Evolutionary conservation across 176 grass and related monocot species (phyloP), one percentile per base, ranked within the genome.

Genomic region (Phyllostachys edulis): DNA sequence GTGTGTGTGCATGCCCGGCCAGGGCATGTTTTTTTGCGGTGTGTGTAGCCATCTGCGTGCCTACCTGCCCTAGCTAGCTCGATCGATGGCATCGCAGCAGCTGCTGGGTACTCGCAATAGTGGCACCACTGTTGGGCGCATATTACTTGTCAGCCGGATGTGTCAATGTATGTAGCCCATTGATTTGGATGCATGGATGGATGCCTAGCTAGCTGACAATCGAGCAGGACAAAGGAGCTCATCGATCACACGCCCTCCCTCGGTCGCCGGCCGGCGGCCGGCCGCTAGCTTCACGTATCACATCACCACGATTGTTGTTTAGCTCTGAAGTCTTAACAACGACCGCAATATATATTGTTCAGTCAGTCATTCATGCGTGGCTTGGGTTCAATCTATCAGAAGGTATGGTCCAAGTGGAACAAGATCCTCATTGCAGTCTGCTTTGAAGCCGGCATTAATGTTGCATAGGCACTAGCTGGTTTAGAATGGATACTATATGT

Each of bases 21-120:
- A 85, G 83, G 79, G 79, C 67, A 87, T 84, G 88, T 87, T 90
- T 90, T 90, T 90, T 69, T 11, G 76, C 84, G 73, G 79, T 72
- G 27, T 86, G 88, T 20, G 83, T 82, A 66, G 27, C 56, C 84
- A 78, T 82, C 83, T 77, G 32, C 17, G 77, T 64, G 23, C 61
- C 56, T 65, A 50, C 44, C 29, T 75, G 76, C 76, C 87, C 87
- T 80, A 74, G 75, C 49, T 68, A 9, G 56, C 52, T 73, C 80
- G 46, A 68, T 82, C 68, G 26, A 82, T 73, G 26, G 41, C 12
- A 60, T 72, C 40, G 40, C 69, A 73, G 55, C 54, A 82, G 23
- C 77, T 26, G 57, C 18, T 70, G n/a, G 20, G 26, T 68, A 73
- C 82, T 75, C 39, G 49, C 64, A 71, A 78, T 71, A 90, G 84